Evolutionary conservation across 2,329 filamentous ascomycete genomes (phyloP).

Genomic region (Botrytis cinerea): DNA sequence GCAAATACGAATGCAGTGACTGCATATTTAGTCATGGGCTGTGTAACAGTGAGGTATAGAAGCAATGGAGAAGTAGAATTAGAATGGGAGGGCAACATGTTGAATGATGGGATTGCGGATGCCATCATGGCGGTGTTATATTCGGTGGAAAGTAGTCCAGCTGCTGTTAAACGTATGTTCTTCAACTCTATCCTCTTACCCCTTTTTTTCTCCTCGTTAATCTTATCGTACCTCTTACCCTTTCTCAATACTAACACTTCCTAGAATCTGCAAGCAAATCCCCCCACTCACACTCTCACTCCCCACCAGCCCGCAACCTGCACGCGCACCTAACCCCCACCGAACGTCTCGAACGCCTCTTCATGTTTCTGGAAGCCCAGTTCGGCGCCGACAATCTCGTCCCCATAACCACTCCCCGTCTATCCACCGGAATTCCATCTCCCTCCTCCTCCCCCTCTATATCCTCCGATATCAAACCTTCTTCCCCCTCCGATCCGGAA

Average conservation of each 20-base stretch:
- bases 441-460: not conserved
- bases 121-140: conserved; percentile 91
- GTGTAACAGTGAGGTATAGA: conserved; percentile 77
- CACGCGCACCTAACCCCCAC: conserved; percentile 71
- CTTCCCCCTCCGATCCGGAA: not conserved
- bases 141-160: conserved; percentile 89
- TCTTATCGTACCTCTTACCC: conserved; percentile 1
- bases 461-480: not conserved
- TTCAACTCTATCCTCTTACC: conserved; percentile 24
- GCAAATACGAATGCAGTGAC: conserved; percentile 49
- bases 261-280: conserved; percentile 62
- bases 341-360: conserved; percentile 79
- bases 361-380: conserved; percentile 96
- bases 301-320: conserved; percentile 60
- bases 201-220: conserved; percentile 32
- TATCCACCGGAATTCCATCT: conserved; percentile 37
- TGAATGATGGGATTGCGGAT: conserved; percentile 98
- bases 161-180: conserved; percentile 82
- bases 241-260: conserved; percentile 22
- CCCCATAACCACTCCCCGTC: conserved; percentile 69
- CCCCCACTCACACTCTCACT: conserved; percentile 50
- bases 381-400: conserved; percentile 83
- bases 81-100: conserved; percentile 97
- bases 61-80: conserved; percentile 80
- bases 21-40: conserved; percentile 81